Conservation (phyloP, 1,284 basidiomycete species). For the Ceratobasidium sp. region DNA sequence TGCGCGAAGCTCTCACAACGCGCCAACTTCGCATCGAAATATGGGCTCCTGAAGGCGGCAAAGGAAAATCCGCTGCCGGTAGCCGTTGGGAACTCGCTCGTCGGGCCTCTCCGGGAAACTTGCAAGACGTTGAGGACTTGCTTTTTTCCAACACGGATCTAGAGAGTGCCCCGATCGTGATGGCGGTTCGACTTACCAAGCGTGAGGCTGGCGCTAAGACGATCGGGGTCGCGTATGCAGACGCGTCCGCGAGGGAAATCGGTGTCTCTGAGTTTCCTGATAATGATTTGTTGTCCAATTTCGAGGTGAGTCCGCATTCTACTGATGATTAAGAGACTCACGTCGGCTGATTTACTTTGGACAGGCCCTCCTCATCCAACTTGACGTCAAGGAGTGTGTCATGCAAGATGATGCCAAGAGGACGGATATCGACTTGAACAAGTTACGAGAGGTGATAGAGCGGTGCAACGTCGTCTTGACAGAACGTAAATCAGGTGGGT, state of each 20-base stretch:
- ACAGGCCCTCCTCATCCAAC: constrained; percentile 93
- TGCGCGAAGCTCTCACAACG: constrained; percentile 90
- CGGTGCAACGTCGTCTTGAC: constrained; percentile 92
- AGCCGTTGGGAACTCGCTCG: constrained; percentile 52
- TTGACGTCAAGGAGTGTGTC: constrained; percentile 93
- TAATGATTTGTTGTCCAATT: constrained; percentile 95
- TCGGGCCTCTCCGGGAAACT: constrained; percentile 95
- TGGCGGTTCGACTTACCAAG: constrained; percentile 81
- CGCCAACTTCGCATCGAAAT: constrained; percentile 97
- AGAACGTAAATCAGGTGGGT: constrained; percentile 83
- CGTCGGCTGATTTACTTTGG: constrained; percentile 19
- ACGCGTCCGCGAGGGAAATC: constrained; percentile 76
- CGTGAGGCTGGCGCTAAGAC: constrained; percentile 64
- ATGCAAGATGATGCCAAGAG: constrained; percentile 62
- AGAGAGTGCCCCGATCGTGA: constrained; percentile 86
- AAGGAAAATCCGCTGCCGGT: constrained; percentile 72
- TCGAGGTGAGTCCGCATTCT: constrained; percentile 69
- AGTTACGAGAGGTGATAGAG: constrained; percentile 85
- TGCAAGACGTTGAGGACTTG: constrained; percentile 93
- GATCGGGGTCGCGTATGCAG: constrained; percentile 79
- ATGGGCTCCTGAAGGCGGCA: constrained; percentile 73
- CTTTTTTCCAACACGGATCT: constrained; percentile 89
- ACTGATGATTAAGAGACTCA: not conserved
- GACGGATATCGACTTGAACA: constrained; percentile 84
- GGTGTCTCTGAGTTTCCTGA: constrained; percentile 91